Evolutionary conservation across 2,329 filamentous ascomycete genomes (phyloP).

Genomic region (Fusarium citri): DNA sequence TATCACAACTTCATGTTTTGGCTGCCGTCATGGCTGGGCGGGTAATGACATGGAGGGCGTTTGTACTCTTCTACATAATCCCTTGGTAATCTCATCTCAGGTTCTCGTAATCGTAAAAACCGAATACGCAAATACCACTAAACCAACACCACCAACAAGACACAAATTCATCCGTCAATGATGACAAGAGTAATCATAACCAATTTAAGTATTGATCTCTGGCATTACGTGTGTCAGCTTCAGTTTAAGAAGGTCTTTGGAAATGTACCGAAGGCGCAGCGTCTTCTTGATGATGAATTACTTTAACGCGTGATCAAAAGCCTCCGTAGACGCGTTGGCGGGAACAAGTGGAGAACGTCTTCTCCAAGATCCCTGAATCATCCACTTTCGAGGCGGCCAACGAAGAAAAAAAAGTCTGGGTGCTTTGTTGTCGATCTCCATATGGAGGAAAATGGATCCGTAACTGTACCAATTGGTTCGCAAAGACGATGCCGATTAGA

Average conservation of each 20-base stretch:
- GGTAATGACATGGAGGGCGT: not conserved
- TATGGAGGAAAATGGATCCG: constrained; percentile 5
- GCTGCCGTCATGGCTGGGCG: not conserved
- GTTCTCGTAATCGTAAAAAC: constrained; percentile 38
- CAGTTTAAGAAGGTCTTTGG: constrained; percentile 11
- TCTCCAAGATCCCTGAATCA: constrained; percentile 23
- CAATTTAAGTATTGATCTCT: constrained; percentile 15
- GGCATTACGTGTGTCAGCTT: constrained; percentile 4
- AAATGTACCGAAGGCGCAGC: constrained; percentile 14
- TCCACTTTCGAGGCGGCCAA: constrained; percentile 36
- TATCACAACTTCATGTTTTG: not conserved
- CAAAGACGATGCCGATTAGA: not conserved
- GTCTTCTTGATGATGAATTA: not conserved
- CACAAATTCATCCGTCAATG: not conserved
- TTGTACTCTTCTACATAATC: not conserved
- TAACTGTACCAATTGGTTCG: constrained; percentile 3
- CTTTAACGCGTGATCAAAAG: constrained; percentile 3
- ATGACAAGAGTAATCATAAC: not conserved
- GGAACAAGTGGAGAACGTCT: constrained; percentile 27
- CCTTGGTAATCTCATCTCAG: not conserved
- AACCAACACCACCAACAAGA: not conserved
- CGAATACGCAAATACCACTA: constrained; percentile 30
- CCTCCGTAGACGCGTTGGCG: constrained; percentile 24
- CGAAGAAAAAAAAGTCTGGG: constrained; percentile 15
- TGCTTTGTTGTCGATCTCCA: constrained; percentile 30